A percentile compares a stretch with the other conserved stretches of the same genome.
Evolutionary conservation across 108 stramenopile species (phyloP).

Genomic region (Fragilaria crotonensis): DNA sequence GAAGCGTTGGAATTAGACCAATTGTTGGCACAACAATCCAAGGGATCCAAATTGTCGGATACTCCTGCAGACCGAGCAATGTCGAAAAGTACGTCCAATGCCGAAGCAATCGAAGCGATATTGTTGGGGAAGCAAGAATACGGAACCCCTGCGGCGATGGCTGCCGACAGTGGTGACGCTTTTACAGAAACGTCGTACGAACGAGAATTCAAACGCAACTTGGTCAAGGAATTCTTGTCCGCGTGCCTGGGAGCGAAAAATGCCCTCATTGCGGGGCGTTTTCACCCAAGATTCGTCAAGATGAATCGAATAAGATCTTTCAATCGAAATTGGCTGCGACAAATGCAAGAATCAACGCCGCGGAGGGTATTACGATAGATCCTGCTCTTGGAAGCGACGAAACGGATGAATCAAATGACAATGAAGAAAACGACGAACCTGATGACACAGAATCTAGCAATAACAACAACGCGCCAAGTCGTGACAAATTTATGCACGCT

Average conservation of each 20-base stretch:
- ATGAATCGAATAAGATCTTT: slow-evolving; percentile 94
- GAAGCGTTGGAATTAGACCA: slow-evolving; percentile 68
- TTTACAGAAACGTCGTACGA: slow-evolving; percentile 43
- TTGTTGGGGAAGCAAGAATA: neutral
- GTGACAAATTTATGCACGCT: slow-evolving; percentile 81
- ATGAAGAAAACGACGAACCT: slow-evolving; percentile 7
- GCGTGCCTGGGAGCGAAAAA: slow-evolving; percentile 37
- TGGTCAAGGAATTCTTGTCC: slow-evolving; percentile 71
- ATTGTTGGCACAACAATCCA: slow-evolving; percentile 11
- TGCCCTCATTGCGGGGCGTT: slow-evolving; percentile 91
- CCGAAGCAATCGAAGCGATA: neutral
- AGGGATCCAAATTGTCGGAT: neutral
- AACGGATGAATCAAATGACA: slow-evolving; percentile 13
- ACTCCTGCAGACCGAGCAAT: neutral
- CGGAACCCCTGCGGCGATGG: neutral
- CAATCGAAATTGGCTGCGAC: slow-evolving; percentile 40
- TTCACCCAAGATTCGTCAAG: slow-evolving; percentile 85
- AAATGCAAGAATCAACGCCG: slow-evolving; percentile 41
- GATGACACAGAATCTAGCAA: slow-evolving; percentile 9
- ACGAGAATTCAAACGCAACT: slow-evolving; percentile 39
- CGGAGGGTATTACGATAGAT: slow-evolving; percentile 49
- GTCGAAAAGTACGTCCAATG: slow-evolving; percentile 1
- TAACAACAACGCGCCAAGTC: slow-evolving; percentile 5
- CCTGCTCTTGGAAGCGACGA: slow-evolving; percentile 42
- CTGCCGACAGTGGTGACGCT: neutral